Conservation (phyloP, 805 yeast genomes). For the Kodamaea restingae region DNA sequence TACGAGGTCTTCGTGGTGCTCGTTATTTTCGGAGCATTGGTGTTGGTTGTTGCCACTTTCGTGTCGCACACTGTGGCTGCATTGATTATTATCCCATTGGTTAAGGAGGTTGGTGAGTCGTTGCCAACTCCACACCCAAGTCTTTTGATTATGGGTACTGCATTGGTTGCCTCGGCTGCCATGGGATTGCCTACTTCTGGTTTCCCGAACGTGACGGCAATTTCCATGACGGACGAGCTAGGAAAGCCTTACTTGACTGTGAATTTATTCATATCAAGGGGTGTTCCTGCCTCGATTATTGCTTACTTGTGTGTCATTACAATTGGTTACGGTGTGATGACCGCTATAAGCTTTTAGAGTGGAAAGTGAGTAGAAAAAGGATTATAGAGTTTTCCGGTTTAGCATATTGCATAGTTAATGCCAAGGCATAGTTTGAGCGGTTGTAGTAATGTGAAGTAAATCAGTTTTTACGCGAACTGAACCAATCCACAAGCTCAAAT, state of each 20-base stretch:
- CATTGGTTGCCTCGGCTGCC: slow-evolving; percentile 81
- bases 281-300: slow-evolving; percentile 81
- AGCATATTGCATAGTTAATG: not conserved
- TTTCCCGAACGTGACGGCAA: slow-evolving; percentile 96
- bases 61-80: slow-evolving; percentile 98
- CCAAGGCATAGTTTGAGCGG: too few relatives aligned
- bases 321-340: slow-evolving; percentile 75
- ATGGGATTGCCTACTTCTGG: slow-evolving; percentile 98
- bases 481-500: too few relatives aligned
- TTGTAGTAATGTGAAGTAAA: too few relatives aligned
- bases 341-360: slow-evolving; percentile 9
- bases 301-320: slow-evolving; percentile 71
- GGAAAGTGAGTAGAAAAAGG: not conserved
- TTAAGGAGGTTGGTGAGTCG: slow-evolving; percentile 80
- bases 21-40: slow-evolving; percentile 64
- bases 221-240: slow-evolving; percentile 87
- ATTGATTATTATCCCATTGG: slow-evolving; percentile 83
- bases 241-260: slow-evolving; percentile 90
- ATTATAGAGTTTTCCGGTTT: not conserved
- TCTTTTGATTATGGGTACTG: slow-evolving; percentile 63
- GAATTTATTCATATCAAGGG: slow-evolving; percentile 79
- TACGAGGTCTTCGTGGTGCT: slow-evolving; percentile 43
- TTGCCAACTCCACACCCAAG: slow-evolving; percentile 81
- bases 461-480: too few relatives aligned
- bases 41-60: slow-evolving; percentile 84